Evolutionary conservation across 805 yeast genomes (phyloP).

Genomic region (Starmerella floricola): DNA sequence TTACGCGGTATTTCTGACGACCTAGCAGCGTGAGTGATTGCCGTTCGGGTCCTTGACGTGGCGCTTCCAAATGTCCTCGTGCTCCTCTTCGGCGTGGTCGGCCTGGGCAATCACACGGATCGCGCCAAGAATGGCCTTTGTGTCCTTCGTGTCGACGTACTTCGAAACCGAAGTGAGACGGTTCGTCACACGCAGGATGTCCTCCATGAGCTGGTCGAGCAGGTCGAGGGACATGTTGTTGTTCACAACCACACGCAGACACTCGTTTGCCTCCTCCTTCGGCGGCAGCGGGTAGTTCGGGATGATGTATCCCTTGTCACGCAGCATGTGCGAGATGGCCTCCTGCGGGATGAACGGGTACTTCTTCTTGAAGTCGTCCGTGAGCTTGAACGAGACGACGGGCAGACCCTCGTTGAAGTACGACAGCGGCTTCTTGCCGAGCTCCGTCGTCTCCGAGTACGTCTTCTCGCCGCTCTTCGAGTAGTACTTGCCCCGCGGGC

Average conservation of each 20-base stretch:
- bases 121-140: slow-evolving; percentile 15
- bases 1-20: not conserved
- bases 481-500: slow-evolving; percentile 35
- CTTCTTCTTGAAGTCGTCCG: slow-evolving; percentile 41
- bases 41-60: not conserved
- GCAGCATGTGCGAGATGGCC: slow-evolving; percentile 54
- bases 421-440: slow-evolving; percentile 5
- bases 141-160: slow-evolving; percentile 4
- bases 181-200: slow-evolving; percentile 43
- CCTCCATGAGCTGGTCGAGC: slow-evolving; percentile 52
- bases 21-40: slow-evolving; percentile 17
- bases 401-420: slow-evolving; percentile 68
- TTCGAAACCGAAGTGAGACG: slow-evolving; percentile 40
- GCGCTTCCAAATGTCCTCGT: slow-evolving; percentile 23
- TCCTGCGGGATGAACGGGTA: slow-evolving; percentile 80
- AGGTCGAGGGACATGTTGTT: slow-evolving; percentile 52
- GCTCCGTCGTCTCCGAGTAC: slow-evolving; percentile 26
- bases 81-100: slow-evolving; percentile 24
- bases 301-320: slow-evolving; percentile 74
- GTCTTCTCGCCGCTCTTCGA: slow-evolving; percentile 20
- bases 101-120: slow-evolving; percentile 20
- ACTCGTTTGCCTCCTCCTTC: slow-evolving; percentile 46
- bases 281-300: slow-evolving; percentile 80
- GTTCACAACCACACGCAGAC: slow-evolving; percentile 74
- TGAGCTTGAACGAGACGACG: slow-evolving; percentile 73